A percentile compares a stretch with the other conserved stretches of the same genome.
Evolutionary conservation across 805 yeast species (phyloP).

Genomic region (Candida gorgasii): DNA sequence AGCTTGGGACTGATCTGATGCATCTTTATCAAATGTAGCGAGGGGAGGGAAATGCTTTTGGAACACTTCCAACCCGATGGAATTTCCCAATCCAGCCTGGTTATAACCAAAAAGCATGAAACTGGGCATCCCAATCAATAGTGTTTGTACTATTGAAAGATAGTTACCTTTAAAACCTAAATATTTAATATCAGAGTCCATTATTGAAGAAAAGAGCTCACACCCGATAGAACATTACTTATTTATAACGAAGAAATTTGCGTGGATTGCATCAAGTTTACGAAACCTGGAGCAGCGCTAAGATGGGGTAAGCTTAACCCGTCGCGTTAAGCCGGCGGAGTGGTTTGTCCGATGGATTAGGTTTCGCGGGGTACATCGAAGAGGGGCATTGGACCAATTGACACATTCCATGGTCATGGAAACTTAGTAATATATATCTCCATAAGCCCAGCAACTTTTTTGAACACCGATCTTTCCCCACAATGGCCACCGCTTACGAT

Average conservation of each 20-base stretch:
- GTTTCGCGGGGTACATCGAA: conserved; percentile 1
- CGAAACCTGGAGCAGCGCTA: not conserved
- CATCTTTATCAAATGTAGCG: conserved; percentile 1
- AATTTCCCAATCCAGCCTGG: conserved; percentile 4
- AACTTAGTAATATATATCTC: not conserved
- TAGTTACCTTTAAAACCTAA: conserved; percentile 3
- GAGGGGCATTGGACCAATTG: not conserved
- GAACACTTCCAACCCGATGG: conserved; percentile 3
- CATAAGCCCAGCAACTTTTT: not conserved
- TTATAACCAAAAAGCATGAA: conserved; percentile 11
- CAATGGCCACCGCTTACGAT: conserved; percentile 3
- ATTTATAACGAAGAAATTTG: not conserved
- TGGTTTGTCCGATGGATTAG: not conserved
- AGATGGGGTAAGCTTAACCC: conserved; percentile 1
- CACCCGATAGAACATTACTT: not conserved
- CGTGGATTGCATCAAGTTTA: not conserved
- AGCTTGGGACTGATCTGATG: not conserved
- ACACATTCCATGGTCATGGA: not conserved
- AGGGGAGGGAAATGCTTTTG: conserved; percentile 8
- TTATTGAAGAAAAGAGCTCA: not conserved
- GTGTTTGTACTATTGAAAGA: conserved; percentile 4
- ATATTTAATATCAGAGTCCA: not conserved
- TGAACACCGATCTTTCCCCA: conserved; percentile 1
- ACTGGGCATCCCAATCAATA: conserved; percentile 7
- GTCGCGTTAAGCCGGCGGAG: not conserved